phyloP scores from a whole-genome alignment of 2,329 filamentous ascomycete genomes.

The Beauveria scarabaeidicola region DNA sequence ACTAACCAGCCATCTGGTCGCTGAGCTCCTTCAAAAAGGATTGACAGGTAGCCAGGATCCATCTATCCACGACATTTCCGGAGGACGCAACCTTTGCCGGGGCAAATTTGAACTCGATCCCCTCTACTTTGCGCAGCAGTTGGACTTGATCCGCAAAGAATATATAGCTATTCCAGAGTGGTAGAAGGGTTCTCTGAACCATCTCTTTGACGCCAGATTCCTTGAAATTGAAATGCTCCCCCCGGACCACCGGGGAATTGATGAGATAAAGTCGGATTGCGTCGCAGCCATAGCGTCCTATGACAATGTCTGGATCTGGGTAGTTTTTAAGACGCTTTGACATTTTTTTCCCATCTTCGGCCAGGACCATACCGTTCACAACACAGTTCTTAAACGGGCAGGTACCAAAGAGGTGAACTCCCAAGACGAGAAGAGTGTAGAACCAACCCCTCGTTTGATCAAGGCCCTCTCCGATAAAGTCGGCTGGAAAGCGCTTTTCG shows the following conservation, averaged over 20 bases:
- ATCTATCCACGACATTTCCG: conserved; percentile 84
- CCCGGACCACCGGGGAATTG: conserved; percentile 90
- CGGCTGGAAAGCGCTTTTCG: conserved; percentile 73
- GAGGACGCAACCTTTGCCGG: conserved; percentile 67
- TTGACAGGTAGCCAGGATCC: conserved; percentile 94
- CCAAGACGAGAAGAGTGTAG: conserved; percentile 83
- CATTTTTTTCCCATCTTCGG: conserved; percentile 98
- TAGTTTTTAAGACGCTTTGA: conserved; percentile 96
- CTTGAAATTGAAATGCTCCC: conserved; percentile 84
- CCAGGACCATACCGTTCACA: conserved; percentile 90
- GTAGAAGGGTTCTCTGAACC: conserved; percentile 81
- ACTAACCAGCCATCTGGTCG: too few species aligned
- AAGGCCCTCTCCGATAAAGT: conserved; percentile 89
- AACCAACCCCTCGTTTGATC: conserved; percentile 97
- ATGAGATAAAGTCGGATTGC: conserved; percentile 92
- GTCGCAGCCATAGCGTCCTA: conserved; percentile 84
- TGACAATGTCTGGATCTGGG: conserved; percentile 74
- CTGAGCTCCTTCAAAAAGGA: conserved; percentile 53
- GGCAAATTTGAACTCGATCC: conserved; percentile 70
- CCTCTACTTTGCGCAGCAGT: conserved; percentile 76
- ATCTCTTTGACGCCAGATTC: conserved; percentile 91
- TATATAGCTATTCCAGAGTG: conserved; percentile 93
- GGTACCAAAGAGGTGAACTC: conserved; percentile 75
- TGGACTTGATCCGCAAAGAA: conserved; percentile 88
- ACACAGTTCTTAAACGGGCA: conserved; percentile 92